A percentile compares a stretch with the other conserved stretches of the same genome.
Conservation (phyloP, 2,329 filamentous ascomycete species). For the Colletotrichum coccodes region DNA sequence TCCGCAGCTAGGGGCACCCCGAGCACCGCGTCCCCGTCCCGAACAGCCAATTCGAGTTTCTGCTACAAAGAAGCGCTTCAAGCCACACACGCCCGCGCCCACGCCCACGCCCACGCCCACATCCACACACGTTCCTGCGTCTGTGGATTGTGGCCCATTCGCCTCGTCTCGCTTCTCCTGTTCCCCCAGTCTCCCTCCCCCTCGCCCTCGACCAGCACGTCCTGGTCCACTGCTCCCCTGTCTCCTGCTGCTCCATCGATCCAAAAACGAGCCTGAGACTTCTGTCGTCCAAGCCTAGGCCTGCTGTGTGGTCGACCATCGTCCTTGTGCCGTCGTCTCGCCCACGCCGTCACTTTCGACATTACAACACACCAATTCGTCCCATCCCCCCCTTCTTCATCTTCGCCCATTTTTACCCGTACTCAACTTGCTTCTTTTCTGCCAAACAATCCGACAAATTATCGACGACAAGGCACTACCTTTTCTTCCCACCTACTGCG, state of each 20-base stretch:
- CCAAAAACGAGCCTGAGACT: conserved; percentile 19
- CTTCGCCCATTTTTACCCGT: conserved; percentile 28
- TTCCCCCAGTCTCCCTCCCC: background rate
- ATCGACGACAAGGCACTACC: background rate
- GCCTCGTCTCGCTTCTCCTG: conserved; percentile 23
- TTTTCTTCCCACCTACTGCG: conserved; percentile 6
- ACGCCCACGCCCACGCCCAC: background rate
- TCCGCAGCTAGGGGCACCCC: conserved; percentile 20
- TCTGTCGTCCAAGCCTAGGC: conserved; percentile 15
- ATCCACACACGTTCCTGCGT: background rate
- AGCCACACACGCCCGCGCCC: conserved; percentile 26
- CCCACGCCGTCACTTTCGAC: conserved; percentile 14
- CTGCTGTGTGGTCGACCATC: background rate
- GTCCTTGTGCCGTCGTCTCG: background rate
- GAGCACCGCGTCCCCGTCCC: conserved; percentile 1
- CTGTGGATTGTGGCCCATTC: conserved; percentile 10
- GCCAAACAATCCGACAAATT: background rate
- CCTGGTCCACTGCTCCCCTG: background rate
- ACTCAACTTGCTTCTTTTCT: conserved; percentile 30
- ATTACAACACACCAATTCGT: conserved; percentile 15
- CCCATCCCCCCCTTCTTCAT: conserved; percentile 13
- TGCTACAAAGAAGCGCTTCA: conserved; percentile 33
- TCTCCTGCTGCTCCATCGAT: conserved; percentile 2
- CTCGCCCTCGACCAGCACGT: background rate
- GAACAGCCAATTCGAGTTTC: conserved; percentile 25